phyloP scores from a whole-genome alignment of 2,329 filamentous ascomycete genomes.

The Ascochyta lentis region DNA sequence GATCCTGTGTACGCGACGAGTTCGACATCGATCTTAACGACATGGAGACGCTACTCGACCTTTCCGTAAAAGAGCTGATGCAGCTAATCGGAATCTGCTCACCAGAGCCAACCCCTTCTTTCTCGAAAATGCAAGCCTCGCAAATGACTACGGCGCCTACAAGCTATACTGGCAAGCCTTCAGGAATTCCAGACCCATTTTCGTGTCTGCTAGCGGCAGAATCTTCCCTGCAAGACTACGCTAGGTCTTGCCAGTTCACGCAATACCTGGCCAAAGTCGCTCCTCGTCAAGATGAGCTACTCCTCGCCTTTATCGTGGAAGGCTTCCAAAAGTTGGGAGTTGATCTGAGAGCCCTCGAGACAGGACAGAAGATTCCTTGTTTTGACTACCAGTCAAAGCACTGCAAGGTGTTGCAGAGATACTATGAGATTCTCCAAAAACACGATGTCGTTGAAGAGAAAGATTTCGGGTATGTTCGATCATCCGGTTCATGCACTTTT shows the following conservation, averaged over 20 bases:
- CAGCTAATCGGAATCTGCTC: no score
- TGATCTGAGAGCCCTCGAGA: constrained; percentile 4
- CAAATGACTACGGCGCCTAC: no score
- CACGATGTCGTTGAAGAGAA: constrained; percentile 11
- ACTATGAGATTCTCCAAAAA: constrained; percentile 17
- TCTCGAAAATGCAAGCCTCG: no score
- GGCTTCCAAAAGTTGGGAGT: constrained; percentile 18
- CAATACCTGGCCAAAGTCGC: background rate
- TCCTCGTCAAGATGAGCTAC: constrained; percentile 19
- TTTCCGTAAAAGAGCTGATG: no score
- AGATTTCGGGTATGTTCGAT: background rate
- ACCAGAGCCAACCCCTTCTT: no score
- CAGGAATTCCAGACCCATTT: background rate
- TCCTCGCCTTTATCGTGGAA: constrained; percentile 24
- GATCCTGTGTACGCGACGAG: no score
- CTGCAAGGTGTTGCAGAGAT: constrained; percentile 11
- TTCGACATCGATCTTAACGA: no score
- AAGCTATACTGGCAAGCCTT: no score
- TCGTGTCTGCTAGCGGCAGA: constrained; percentile 1
- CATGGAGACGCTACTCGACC: no score
- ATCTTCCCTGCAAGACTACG: no score
- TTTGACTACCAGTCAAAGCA: constrained; percentile 13
- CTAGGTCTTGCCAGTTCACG: no score
- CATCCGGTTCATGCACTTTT: background rate
- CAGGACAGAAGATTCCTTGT: background rate